These are phyloP conservation scores for Hymenoscyphus linearis DNA, from an alignment of 2,329 filamentous ascomycete species.

Conservation along the genomic window DNA sequence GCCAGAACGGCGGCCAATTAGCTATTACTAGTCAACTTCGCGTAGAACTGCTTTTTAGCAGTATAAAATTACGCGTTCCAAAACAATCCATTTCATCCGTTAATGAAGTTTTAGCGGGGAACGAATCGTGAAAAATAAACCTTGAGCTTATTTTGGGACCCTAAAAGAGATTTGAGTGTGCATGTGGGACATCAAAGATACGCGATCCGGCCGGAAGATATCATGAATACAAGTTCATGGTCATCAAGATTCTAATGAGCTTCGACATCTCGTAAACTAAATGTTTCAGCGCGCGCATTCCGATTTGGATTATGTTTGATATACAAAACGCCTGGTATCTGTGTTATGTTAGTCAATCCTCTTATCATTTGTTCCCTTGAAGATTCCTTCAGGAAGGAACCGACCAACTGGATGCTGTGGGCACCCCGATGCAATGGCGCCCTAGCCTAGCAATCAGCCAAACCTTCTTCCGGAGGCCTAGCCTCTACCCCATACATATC, in stretches of 20 bases:
- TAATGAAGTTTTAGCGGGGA: constrained; percentile 1
- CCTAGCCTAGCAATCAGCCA: background rate
- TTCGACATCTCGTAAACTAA: background rate
- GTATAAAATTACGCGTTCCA: background rate
- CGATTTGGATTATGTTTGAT: background rate
- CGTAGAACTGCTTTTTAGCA: background rate
- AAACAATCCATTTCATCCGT: background rate
- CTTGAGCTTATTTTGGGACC: constrained; percentile 1
- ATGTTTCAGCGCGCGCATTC: background rate
- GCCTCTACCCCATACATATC: background rate
- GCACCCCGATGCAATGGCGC: background rate
- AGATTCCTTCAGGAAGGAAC: background rate
- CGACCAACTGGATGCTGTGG: background rate
- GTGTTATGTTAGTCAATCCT: background rate
- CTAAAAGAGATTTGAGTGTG: constrained; percentile 4
- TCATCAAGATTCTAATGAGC: background rate
- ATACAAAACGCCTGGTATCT: background rate
- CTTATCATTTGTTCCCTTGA: background rate
- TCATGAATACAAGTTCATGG: constrained; percentile 8
- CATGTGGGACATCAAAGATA: constrained; percentile 11
- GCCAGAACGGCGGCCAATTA: background rate
- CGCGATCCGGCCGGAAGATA: constrained; percentile 12
- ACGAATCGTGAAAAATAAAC: background rate
- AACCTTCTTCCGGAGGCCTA: background rate
- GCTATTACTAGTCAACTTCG: background rate